Conservation (phyloP, 2,329 filamentous ascomycete genomes). For the Ramichloridium luteum region DNA sequence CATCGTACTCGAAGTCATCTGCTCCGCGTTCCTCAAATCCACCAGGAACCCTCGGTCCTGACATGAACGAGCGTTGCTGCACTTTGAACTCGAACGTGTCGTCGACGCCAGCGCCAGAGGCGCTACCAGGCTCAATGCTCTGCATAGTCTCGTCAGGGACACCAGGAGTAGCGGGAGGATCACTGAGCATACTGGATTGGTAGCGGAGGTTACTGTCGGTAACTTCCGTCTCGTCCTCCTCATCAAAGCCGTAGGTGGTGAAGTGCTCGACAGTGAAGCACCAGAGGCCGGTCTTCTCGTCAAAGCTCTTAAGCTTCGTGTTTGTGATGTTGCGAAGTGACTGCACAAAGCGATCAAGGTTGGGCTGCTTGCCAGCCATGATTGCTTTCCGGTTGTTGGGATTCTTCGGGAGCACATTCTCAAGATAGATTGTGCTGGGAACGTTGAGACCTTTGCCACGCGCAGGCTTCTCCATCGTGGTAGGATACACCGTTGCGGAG, state of each 20-base stretch:
- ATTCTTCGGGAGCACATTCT: constrained; percentile 83
- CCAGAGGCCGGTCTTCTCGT: constrained; percentile 73
- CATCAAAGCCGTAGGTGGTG: constrained; percentile 84
- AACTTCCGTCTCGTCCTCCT: constrained; percentile 38
- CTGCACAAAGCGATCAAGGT: constrained; percentile 69
- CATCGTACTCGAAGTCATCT: constrained; percentile 41
- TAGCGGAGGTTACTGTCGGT: constrained; percentile 50
- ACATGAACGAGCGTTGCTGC: constrained; percentile 28
- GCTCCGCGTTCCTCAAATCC: constrained; percentile 52
- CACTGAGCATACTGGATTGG: constrained; percentile 30
- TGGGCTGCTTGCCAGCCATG: constrained; percentile 48
- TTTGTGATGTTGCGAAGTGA: constrained; percentile 66
- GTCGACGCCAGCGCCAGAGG: constrained; percentile 24
- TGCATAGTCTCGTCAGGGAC: constrained; percentile 17
- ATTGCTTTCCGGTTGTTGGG: constrained; percentile 41
- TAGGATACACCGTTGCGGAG: constrained; percentile 76
- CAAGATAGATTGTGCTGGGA: constrained; percentile 72
- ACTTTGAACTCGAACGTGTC: constrained; percentile 45
- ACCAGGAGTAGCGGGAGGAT: constrained; percentile 17
- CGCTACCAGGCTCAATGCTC: constrained; percentile 15
- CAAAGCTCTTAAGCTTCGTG: constrained; percentile 73
- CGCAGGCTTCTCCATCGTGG: constrained; percentile 64
- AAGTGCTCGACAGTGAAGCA: constrained; percentile 90
- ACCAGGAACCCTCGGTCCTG: constrained; percentile 53
- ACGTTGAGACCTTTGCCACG: constrained; percentile 85